These are phyloP conservation scores for Aspergillus tanneri DNA, from an alignment of 2,329 filamentous ascomycete species.

Conservation along the genomic window DNA sequence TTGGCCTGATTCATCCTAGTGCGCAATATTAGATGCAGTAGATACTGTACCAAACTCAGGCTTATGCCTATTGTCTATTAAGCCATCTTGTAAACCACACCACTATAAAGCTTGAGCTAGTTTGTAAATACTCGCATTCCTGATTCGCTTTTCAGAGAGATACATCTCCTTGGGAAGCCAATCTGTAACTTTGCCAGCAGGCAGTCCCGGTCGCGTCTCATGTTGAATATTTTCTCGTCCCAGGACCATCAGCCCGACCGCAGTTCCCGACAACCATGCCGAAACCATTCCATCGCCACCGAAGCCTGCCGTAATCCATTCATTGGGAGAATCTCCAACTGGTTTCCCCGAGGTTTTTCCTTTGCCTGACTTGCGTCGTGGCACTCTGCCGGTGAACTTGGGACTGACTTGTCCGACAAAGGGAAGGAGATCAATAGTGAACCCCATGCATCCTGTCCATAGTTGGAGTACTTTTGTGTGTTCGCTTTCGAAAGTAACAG, in stretches of 20 bases:
- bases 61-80: too few species aligned
- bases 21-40: too few species aligned
- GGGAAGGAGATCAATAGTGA: slow-evolving; percentile 54
- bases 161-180: slow-evolving; percentile 11
- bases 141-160: slow-evolving; percentile 1
- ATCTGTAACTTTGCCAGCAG: slow-evolving; percentile 9
- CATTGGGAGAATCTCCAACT: neutral
- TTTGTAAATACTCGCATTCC: slow-evolving; percentile 4
- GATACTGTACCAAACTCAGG: too few species aligned
- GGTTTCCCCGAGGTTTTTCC: neutral
- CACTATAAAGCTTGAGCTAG: slow-evolving; percentile 3
- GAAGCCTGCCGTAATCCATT: slow-evolving; percentile 18
- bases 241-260: slow-evolving; percentile 15
- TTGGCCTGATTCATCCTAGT: too few species aligned
- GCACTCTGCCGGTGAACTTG: slow-evolving; percentile 18
- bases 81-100: too few species aligned
- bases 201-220: slow-evolving; percentile 8
- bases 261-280: slow-evolving; percentile 16
- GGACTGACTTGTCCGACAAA: slow-evolving; percentile 52
- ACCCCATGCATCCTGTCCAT: slow-evolving; percentile 61
- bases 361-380: neutral
- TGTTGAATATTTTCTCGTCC: slow-evolving; percentile 6
- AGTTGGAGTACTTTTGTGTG: slow-evolving; percentile 43
- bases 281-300: slow-evolving; percentile 16
- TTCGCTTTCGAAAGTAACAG: slow-evolving; percentile 30